Base-by-base conservation (phyloP, 352 stramenopile species). In the Phytophthora meadii region DNA sequence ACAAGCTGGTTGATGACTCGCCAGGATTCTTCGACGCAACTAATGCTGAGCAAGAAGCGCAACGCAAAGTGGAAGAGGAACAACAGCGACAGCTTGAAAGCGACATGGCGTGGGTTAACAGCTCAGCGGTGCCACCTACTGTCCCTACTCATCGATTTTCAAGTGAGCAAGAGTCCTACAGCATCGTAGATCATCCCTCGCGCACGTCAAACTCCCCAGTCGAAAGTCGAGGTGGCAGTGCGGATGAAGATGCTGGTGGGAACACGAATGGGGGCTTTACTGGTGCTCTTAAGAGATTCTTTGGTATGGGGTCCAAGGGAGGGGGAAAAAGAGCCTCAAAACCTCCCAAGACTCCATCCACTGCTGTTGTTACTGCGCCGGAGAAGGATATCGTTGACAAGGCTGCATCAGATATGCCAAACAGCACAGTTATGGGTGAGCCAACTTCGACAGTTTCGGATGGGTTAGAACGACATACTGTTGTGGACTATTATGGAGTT, bases 241-340 rank as follows among this genome's bases (percentile, higher is more conserved):
- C 17, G 36, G 41, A 28, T 32, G 48, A 45, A 47, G 40, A 42
- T 37, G 17, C 19, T 39, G 25, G 28, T 6, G 54, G 40, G 25
- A 65, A 75, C 11, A 28, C 40, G 8, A 72, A 65, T 15, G 55
- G 59, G 5, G 74, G 84, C 1, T 79, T 93, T 22, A 66, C 77
- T 39, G 74, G 76, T 14, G 83, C 75, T 19, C 44, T 93, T 0
- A 92, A 92, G 64, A 72, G 85, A 0, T 86, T 93, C 7, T 90
- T 93, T 41, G 81, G 81, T 4, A 83, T 92, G 44, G 72, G 54
- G 19, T 64, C 63, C 3, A 85, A 79, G 48, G 24, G 48, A 5
- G 5, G 37, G 6, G 50, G 37, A 2, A 73, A 76, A n/a, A 82
- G 68, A 22, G 7, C 34, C 11, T 39, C 36, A 30, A 68, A 69